Base-by-base conservation (phyloP, 768 basidiomycete genomes). In the Suillus bovinus region DNA sequence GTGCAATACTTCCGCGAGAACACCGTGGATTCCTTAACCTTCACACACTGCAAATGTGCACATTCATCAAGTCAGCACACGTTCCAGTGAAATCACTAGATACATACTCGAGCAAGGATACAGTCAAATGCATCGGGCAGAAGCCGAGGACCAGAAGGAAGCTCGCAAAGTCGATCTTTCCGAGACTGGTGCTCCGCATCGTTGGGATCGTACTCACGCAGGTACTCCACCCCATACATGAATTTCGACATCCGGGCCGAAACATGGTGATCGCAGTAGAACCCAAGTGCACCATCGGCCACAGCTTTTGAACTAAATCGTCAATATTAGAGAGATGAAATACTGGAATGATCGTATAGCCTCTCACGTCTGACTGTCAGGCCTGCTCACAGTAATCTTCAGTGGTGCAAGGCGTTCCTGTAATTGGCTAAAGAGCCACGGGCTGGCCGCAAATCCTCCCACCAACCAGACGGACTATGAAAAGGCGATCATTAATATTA, bases 261-360 rank as follows among this genome's bases (percentile, higher is more conserved):
- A 60, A 93, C 91, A 67, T 91, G 87, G 64, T 92, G 91, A 68
- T 92, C 91, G 66, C 88, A 89, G 74, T 91, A 92, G 74, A 92
- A 93, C 33, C 90, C 90, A 64, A 93, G 84, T 2, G 90, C 90
- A 29, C 91, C 91, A 65, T 93, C 90, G 34, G 91, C 90, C 8
- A 92, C 90, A 4, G 91, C 91, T 73, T 93, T 93, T 20, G 91
- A 91, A 16, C 90, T 92, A 66, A n/a, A 67, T 61, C 13, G 22
- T 57, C 61, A 59, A 17, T 11, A 59, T 63, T 29, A 67, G 56
- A 41, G 44, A 31, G 53, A 62, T 47, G 60, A 49, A 42, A 41
- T 31, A 63, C 41, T 33, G 42, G 9, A 41, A 53, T 42, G 62
- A 57, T 59, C 59, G 52, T 61, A 24, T 27, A 50, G 39, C 22